Base-by-base conservation (phyloP, 306 rosid species). In the Chamaecrista fasciculata region DNA sequence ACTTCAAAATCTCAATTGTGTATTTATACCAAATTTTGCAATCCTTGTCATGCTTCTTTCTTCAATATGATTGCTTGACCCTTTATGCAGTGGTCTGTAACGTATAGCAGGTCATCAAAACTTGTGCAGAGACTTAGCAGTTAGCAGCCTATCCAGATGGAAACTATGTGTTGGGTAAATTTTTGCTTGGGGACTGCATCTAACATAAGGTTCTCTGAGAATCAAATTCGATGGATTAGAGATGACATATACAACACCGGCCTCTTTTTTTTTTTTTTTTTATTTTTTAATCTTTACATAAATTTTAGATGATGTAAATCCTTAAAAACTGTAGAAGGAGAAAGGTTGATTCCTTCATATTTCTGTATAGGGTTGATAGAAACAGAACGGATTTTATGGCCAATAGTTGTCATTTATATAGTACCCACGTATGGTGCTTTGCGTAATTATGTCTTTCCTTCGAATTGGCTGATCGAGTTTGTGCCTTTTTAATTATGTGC, bases 41-140 rank as follows among this genome's bases (percentile, higher is more conserved):
- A 36, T 21, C 44, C 61, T 31, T 62, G 48, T 5, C 58, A 7
- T 43, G 55, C 43, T 61, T 53, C 55, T 47, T 67, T 49, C 68
- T 71, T 19, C 52, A 18, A 14, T 8, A 15, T 59, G 58, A 47
- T 73, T 66, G 70, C 33, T 53, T 49, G 63, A 69, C 42, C 66
- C 43, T 67, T 76, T 63, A 25, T 65, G 46, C 64, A 44, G 78
- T 53, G 71, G 76, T 64, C 47, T 58, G 56, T 42, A n/a, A n/a
- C n/a, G n/a, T 59, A 15, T 62, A 43, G 29, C 71, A 42, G 66
- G 66, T 65, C 57, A 59, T 49, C n/a, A 34, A 0, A 14, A 31
- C 5, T 26, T 65, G n/a, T 16, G 43, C 64, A 31, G 43, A 42
- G 0, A 31, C 19, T 62, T 20, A 19, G 26, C 77, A 2, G 21